Evolutionary conservation across 768 basidiomycete genomes (phyloP).

Genomic region (Rhodosporidiobolus sp.): DNA sequence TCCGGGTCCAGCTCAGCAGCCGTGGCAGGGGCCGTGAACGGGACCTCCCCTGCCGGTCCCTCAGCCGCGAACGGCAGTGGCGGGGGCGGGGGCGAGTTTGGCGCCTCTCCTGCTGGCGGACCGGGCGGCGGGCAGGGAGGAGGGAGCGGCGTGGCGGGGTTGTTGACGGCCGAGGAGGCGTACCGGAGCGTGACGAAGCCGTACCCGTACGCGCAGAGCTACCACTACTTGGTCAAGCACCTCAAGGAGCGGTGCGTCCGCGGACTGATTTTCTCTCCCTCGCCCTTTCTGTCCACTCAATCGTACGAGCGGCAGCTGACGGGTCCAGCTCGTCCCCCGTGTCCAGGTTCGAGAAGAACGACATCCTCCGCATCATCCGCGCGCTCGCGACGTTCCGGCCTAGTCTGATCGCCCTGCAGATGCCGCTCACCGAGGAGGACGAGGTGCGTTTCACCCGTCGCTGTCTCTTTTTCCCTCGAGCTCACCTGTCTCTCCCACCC

Average conservation of each 20-base stretch:
- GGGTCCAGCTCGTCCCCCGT: too few species aligned
- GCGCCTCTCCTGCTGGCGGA: not conserved
- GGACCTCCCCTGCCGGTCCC: too few species aligned
- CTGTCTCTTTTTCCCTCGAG: too few species aligned
- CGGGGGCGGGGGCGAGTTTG: not conserved
- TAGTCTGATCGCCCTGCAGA: slow-evolving; percentile 94
- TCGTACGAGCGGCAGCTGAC: not conserved
- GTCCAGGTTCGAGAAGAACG: slow-evolving; percentile 87
- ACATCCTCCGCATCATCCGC: slow-evolving; percentile 87
- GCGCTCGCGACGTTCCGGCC: slow-evolving; percentile 92
- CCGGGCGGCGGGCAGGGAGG: not conserved
- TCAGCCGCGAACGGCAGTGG: too few species aligned
- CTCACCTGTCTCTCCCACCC: not conserved
- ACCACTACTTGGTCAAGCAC: slow-evolving; percentile 94
- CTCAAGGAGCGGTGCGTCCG: slow-evolving; percentile 61
- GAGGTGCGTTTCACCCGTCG: slow-evolving; percentile 66
- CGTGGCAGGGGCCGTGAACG: too few species aligned
- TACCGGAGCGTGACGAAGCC: slow-evolving; percentile 67
- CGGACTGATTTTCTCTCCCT: not conserved
- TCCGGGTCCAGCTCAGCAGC: not conserved
- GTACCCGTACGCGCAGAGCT: slow-evolving; percentile 94
- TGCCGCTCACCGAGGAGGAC: slow-evolving; percentile 93
- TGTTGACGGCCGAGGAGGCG: slow-evolving; percentile 53
- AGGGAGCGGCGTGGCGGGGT: slow-evolving; percentile 7
- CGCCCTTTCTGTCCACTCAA: not conserved